These are phyloP conservation scores for Tricharina praecox DNA, from an alignment of 495 filamentous ascomycete genomes.

Conservation along the genomic window DNA sequence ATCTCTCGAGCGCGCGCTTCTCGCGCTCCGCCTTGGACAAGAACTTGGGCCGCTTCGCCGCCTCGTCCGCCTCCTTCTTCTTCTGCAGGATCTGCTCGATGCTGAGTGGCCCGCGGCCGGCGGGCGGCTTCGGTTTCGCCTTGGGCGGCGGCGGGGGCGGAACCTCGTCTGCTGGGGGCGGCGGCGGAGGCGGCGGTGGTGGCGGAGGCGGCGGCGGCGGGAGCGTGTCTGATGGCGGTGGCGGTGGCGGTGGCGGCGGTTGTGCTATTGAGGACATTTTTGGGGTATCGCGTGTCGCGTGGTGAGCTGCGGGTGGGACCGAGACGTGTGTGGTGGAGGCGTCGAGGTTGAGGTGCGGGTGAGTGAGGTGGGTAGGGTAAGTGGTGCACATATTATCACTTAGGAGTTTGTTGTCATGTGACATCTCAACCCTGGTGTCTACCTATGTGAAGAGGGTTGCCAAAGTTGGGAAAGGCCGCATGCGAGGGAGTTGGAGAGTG, in stretches of 20 bases:
- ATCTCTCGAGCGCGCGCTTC: slow-evolving; percentile 66
- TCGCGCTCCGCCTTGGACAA: slow-evolving; percentile 81
- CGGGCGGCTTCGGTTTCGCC: slow-evolving; percentile 17
- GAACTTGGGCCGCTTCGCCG: slow-evolving; percentile 76
- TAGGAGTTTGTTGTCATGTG: too few species aligned
- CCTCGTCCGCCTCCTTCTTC: slow-evolving; percentile 63
- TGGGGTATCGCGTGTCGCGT: not conserved
- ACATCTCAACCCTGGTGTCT: too few species aligned
- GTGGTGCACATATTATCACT: too few species aligned
- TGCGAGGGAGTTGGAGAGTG: too few species aligned
- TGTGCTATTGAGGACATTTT: too few species aligned
- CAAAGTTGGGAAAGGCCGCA: too few species aligned
- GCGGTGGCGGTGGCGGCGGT: too few species aligned
- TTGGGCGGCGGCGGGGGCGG: slow-evolving; percentile 28
- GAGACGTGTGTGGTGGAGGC: too few species aligned
- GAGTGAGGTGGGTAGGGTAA: too few species aligned
- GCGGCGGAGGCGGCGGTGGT: slow-evolving; percentile 43
- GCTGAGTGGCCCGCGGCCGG: slow-evolving; percentile 41
- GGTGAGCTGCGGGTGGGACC: too few species aligned
- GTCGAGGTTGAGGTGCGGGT: too few species aligned
- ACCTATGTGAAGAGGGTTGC: too few species aligned
- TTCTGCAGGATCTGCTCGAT: slow-evolving; percentile 63
- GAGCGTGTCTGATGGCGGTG: slow-evolving; percentile 11
- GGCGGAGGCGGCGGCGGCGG: slow-evolving; percentile 31
- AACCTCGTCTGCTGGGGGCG: slow-evolving; percentile 37